Evolutionary conservation across 192 early-diverging fungal species (phyloP).

Genomic region (Mortierella antarctica): DNA sequence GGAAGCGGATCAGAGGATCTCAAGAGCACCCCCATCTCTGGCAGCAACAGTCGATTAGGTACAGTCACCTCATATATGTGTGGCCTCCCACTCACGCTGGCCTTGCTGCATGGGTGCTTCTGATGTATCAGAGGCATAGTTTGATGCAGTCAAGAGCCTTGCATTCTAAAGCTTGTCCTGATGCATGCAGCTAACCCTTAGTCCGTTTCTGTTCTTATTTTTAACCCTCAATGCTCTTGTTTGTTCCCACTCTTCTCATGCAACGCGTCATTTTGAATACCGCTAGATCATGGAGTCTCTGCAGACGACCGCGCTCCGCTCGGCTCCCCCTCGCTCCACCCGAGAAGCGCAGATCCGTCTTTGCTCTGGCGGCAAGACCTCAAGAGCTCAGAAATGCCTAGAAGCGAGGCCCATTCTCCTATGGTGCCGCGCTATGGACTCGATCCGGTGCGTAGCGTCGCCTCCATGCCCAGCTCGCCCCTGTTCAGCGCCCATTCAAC

Average conservation of each 20-base stretch:
- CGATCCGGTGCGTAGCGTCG: conserved; percentile 35
- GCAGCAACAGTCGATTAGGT: conserved; percentile 20
- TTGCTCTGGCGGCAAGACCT: conserved; percentile 52
- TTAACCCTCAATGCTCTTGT: background rate
- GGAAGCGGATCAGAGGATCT: conserved; percentile 42
- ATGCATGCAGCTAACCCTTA: conserved; percentile 21
- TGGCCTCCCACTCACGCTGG: no score
- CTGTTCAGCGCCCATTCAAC: conserved; percentile 42
- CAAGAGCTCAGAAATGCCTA: conserved; percentile 21
- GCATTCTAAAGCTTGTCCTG: conserved; percentile 29
- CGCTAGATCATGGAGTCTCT: background rate
- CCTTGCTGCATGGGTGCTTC: no score
- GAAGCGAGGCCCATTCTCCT: conserved; percentile 42
- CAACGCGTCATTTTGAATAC: background rate
- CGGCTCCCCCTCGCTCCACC: conserved; percentile 33
- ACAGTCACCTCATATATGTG: background rate
- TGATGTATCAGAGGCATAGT: no score
- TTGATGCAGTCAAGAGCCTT: background rate
- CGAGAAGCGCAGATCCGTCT: conserved; percentile 19
- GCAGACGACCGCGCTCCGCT: conserved; percentile 16
- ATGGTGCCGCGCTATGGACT: conserved; percentile 30
- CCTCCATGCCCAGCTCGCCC: conserved; percentile 52
- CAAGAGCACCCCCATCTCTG: conserved; percentile 16
- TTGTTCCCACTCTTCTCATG: background rate
- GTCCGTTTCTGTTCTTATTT: conserved; percentile 1